phyloP scores from a whole-genome alignment of 176 grass and related monocot genomes.

The Typha latifolia region DNA sequence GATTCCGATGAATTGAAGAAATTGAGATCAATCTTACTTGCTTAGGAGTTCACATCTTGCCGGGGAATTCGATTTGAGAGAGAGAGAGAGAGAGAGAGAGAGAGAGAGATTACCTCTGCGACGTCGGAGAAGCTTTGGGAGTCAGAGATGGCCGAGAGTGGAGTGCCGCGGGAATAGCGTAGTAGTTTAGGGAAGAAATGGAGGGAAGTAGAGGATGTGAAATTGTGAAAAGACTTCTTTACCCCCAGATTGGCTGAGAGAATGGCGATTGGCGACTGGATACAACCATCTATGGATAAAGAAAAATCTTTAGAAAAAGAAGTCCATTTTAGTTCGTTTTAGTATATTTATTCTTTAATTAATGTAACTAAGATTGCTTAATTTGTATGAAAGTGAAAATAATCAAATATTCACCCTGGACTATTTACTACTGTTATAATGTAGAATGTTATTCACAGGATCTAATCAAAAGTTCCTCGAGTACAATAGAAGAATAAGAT shows the following conservation, averaged over 20 bases:
- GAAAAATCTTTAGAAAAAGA: too few species aligned
- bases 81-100: neutral
- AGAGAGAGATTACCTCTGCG: neutral
- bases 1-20: neutral
- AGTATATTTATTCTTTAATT: too few species aligned
- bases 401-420: too few species aligned
- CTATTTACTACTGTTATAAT: too few species aligned
- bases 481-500: too few species aligned
- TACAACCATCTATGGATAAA: too few species aligned
- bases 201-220: neutral
- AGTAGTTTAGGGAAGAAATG: neutral
- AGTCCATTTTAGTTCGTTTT: too few species aligned
- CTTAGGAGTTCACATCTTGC: neutral
- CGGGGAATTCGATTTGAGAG: neutral
- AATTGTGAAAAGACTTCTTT: neutral
- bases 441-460: too few species aligned
- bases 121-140: neutral
- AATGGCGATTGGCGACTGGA: too few species aligned
- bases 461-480: too few species aligned
- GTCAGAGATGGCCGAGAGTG: neutral
- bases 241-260: neutral
- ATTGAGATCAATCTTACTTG: neutral
- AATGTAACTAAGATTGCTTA: too few species aligned
- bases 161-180: neutral
- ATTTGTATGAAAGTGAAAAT: too few species aligned